Base-by-base conservation (phyloP, 2,329 filamentous ascomycete genomes). In the Phialophora expanda region DNA sequence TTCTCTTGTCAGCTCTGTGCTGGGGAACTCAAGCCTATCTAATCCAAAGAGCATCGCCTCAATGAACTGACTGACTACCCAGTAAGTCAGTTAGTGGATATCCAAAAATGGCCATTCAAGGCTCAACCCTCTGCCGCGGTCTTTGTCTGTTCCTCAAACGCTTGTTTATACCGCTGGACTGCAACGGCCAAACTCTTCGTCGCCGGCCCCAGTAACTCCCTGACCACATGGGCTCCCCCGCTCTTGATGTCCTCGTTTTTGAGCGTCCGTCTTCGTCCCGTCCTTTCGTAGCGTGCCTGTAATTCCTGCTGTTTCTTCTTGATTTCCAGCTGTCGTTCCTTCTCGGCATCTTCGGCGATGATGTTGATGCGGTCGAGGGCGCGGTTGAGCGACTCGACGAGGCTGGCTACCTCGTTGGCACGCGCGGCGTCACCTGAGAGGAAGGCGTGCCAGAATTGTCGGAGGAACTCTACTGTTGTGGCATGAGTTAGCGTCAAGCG, bases 391-490 rank as follows among this genome's bases (percentile, higher is more conserved):
- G 93, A 94, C 75, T 96, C 91, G 7, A 90, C 88, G 55, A 97
- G 84, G 68, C 91, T 92, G 6, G 89, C 87, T 14, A 97, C 84
- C 78, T 99, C 94, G 50, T 84, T 84, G 0, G 92, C 91, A 38
- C 92, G 89, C 66, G 92, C 89, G 0, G 91, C 81, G 74, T 97
- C 92, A 14, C 93, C 94, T 0, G 93, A 97, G 28, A 96, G 84
- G 74, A 96, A 99, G 0, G 93, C 88, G 38, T 87, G 86, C 94
- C 94, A 99, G 81, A 99, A 99, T 77, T 98, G 96, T 73, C 94
- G 91, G n/a, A 99, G 82, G 74, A 98, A 99, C 75, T 99, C 95
- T 44, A 91, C 90, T 0, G 92, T 96, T 0, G 95, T 99, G 61
- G 93, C 93, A 76, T 98, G 93, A 0, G 94, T 97, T 62, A 90